Evolutionary conservation across 192 early-diverging fungal genomes (phyloP).

Genomic region (Coemansia sp.): DNA sequence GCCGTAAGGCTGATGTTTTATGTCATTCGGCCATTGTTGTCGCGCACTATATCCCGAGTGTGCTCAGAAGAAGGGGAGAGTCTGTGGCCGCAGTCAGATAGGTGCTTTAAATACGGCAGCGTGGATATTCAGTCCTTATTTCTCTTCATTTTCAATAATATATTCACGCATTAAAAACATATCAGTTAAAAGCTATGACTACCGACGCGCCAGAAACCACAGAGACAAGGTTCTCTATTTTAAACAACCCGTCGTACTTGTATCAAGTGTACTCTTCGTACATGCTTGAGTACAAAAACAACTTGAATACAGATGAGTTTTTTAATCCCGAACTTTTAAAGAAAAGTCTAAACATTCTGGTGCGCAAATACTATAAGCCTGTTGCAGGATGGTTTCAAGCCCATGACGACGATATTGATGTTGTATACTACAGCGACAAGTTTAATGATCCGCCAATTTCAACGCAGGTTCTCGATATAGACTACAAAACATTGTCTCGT

Average conservation of each 20-base stretch:
- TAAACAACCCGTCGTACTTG: slow-evolving; percentile 46
- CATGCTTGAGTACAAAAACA: slow-evolving; percentile 40
- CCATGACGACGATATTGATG: slow-evolving; percentile 24
- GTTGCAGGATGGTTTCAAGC: slow-evolving; percentile 44
- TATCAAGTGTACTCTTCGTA: slow-evolving; percentile 55
- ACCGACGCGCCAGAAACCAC: background rate
- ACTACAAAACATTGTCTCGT: slow-evolving; percentile 1
- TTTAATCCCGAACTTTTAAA: slow-evolving; percentile 19
- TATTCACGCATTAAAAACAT: background rate
- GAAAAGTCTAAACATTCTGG: slow-evolving; percentile 17
- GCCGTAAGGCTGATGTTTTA: no score
- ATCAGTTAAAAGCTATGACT: background rate
- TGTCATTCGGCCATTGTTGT: no score
- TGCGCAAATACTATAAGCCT: slow-evolving; percentile 42
- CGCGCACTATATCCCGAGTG: no score
- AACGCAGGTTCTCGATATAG: slow-evolving; percentile 31
- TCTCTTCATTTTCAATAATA: background rate
- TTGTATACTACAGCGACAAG: slow-evolving; percentile 24
- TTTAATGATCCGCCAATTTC: slow-evolving; percentile 44
- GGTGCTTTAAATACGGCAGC: no score
- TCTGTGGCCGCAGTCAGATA: no score
- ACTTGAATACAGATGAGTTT: slow-evolving; percentile 9
- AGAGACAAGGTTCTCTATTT: slow-evolving; percentile 31
- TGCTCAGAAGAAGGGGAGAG: no score
- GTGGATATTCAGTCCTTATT: background rate